Conservation (phyloP, 257 asterid genomes). For the Sherardia arvensis region DNA sequence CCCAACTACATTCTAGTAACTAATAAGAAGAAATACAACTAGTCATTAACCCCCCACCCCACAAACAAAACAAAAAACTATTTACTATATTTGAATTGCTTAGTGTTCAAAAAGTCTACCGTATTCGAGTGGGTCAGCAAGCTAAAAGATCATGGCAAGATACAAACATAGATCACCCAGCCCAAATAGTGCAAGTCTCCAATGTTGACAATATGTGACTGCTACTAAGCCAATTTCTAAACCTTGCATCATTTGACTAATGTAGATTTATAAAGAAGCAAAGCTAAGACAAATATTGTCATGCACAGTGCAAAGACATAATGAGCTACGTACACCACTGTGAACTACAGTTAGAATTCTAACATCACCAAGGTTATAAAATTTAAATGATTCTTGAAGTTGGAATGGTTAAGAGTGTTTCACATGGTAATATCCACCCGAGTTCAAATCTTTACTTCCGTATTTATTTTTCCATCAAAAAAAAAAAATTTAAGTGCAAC, state of each 20-base stretch:
- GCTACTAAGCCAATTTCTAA: background rate
- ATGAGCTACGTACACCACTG: background rate
- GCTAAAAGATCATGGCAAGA: background rate
- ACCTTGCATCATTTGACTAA: background rate
- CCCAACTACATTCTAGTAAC: background rate
- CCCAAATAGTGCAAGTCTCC: background rate
- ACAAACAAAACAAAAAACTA: background rate
- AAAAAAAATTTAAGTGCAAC: background rate
- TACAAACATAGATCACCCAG: background rate
- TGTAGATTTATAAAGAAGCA: background rate
- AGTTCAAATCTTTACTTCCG: too few relatives aligned
- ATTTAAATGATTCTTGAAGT: too few relatives aligned
- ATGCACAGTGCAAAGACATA: background rate
- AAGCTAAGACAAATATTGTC: background rate
- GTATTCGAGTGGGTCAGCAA: background rate
- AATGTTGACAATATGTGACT: background rate
- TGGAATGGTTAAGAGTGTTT: too few relatives aligned
- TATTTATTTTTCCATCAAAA: too few relatives aligned
- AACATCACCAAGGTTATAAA: background rate
- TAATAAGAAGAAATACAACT: background rate
- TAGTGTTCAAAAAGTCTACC: background rate
- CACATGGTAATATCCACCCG: too few relatives aligned
- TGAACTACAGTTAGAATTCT: background rate
- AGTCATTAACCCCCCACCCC: background rate
- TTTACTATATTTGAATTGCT: background rate